Evolutionary conservation across 805 yeast genomes (phyloP).

Genomic region (Lipomyces japonicus): DNA sequence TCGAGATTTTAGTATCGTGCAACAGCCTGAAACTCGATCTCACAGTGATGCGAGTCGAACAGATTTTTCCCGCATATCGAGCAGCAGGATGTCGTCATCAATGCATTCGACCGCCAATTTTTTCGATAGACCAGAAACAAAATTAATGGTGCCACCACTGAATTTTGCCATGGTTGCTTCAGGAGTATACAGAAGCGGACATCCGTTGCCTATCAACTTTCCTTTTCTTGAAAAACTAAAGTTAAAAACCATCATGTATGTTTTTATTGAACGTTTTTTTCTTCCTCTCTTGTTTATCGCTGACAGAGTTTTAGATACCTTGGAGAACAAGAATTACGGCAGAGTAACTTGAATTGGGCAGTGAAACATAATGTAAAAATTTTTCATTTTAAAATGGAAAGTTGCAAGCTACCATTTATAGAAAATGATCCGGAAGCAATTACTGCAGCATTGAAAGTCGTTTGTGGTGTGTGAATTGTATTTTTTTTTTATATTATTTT

Average conservation of each 20-base stretch:
- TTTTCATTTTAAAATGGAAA: constrained; percentile 60
- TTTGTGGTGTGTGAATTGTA: constrained; percentile 25
- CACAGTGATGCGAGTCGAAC: constrained; percentile 13
- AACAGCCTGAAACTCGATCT: not conserved
- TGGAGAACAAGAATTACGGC: constrained; percentile 60
- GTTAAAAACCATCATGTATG: constrained; percentile 73
- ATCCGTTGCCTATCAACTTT: constrained; percentile 83
- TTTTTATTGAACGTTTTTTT: not conserved
- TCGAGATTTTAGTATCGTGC: not conserved
- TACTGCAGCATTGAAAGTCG: constrained; percentile 38
- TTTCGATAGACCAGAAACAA: constrained; percentile 26
- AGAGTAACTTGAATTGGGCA: constrained; percentile 70
- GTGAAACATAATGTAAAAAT: constrained; percentile 49
- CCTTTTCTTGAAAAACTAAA: constrained; percentile 68
- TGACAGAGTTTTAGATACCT: constrained; percentile 30
- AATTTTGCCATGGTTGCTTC: constrained; percentile 87
- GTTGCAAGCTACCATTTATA: constrained; percentile 71
- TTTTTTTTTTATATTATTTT: not conserved
- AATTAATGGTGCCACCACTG: constrained; percentile 70
- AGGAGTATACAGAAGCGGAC: constrained; percentile 85
- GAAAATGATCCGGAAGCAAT: constrained; percentile 58
- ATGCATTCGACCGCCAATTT: constrained; percentile 24
- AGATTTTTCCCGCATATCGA: constrained; percentile 15
- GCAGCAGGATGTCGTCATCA: constrained; percentile 25
- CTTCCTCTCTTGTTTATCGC: not conserved